These are phyloP conservation scores for Boletus pseudo-olivaceus DNA, from an alignment of 768 basidiomycete genomes.

Conservation along the genomic window DNA sequence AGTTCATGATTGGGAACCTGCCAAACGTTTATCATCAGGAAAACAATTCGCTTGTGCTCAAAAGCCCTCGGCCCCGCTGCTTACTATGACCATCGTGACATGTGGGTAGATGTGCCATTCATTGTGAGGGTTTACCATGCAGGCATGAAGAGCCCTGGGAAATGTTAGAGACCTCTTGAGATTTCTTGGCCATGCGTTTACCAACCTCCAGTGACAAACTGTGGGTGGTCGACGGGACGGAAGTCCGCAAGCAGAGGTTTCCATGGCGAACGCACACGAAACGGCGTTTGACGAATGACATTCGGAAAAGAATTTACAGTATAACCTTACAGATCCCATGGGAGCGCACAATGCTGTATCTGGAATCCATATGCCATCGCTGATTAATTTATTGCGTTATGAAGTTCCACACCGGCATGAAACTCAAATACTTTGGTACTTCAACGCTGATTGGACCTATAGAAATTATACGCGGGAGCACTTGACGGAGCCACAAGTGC, in stretches of 20 bases:
- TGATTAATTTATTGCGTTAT: background rate
- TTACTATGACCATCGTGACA: background rate
- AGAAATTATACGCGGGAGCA: slow-evolving; percentile 1
- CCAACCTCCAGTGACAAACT: background rate
- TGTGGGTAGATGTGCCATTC: background rate
- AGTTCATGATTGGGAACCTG: background rate
- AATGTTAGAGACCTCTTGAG: background rate
- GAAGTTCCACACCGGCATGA: background rate
- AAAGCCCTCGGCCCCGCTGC: background rate
- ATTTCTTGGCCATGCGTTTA: background rate
- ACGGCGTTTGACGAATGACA: background rate
- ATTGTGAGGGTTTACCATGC: background rate
- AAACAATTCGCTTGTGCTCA: background rate
- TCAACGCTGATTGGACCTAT: slow-evolving; percentile 2
- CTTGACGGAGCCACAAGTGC: slow-evolving; percentile 1
- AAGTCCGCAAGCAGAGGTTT: slow-evolving; percentile 5
- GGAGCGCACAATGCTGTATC: background rate
- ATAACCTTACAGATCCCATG: slow-evolving; percentile 2
- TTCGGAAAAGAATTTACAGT: slow-evolving; percentile 1
- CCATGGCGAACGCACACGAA: slow-evolving; percentile 7
- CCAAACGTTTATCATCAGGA: background rate
- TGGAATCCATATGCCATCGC: background rate
- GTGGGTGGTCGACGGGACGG: slow-evolving; percentile 1
- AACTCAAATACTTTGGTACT: background rate
- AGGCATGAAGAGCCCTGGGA: slow-evolving; percentile 6